phyloP scores from a whole-genome alignment of 495 filamentous ascomycete genomes.

The Choiromyces venosus region DNA sequence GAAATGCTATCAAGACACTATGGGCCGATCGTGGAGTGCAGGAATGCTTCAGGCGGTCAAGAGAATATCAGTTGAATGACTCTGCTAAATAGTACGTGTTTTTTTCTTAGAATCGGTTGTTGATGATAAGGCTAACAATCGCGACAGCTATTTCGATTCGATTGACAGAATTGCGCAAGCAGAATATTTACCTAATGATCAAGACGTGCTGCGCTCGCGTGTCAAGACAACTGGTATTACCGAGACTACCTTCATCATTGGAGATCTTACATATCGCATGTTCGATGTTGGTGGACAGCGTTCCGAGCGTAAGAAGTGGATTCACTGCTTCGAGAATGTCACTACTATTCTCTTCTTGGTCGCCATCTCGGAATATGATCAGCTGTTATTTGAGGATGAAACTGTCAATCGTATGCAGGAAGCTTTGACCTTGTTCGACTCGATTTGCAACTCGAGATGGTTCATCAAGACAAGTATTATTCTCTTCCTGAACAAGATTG shows the following conservation, averaged over 20 bases:
- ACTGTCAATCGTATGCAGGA: slow-evolving; percentile 99
- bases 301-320: slow-evolving; percentile 99
- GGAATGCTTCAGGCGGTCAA: slow-evolving; percentile 86
- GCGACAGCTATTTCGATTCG: slow-evolving; percentile 85
- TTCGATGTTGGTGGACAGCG: slow-evolving; percentile 98
- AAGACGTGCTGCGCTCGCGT: slow-evolving; percentile 95
- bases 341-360: slow-evolving; percentile 98
- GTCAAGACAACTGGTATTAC: slow-evolving; percentile 99
- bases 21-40: slow-evolving; percentile 96
- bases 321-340: slow-evolving; percentile 99
- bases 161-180: slow-evolving; percentile 84
- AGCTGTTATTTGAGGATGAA: slow-evolving; percentile 92
- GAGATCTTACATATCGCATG: slow-evolving; percentile 97
- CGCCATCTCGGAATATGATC: slow-evolving; percentile 98
- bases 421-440: slow-evolving; percentile 94
- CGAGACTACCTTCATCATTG: slow-evolving; percentile 97
- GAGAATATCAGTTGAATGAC: slow-evolving; percentile 97
- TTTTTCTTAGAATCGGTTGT: slow-evolving; percentile 8
- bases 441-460: slow-evolving; percentile 98
- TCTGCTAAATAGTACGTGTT: slow-evolving; percentile 91
- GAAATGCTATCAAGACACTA: slow-evolving; percentile 82
- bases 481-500: slow-evolving; percentile 99
- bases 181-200: slow-evolving; percentile 94
- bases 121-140: slow-evolving; percentile 42
- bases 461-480: slow-evolving; percentile 99